Conservation (phyloP, 1,284 basidiomycete genomes). For the Sutorius eximius region DNA sequence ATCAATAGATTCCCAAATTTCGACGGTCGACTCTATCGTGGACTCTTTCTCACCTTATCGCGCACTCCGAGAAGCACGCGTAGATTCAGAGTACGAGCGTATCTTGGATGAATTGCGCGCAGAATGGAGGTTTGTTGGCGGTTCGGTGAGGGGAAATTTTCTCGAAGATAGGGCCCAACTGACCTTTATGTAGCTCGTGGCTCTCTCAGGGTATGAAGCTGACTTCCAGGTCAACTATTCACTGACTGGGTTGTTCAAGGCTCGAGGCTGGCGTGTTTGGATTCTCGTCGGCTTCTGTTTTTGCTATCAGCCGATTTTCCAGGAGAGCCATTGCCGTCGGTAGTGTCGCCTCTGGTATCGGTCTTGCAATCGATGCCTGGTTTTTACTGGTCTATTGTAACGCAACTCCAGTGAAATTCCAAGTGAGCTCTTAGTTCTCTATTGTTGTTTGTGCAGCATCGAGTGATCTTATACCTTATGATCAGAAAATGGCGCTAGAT, state of each 20-base stretch:
- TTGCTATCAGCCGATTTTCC: conserved; percentile 46
- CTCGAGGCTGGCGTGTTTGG: conserved; percentile 60
- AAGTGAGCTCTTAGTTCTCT: conserved; percentile 37
- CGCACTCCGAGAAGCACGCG: conserved; percentile 46
- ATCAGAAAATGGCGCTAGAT: conserved; percentile 52
- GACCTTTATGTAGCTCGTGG: conserved; percentile 42
- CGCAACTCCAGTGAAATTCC: conserved; percentile 49
- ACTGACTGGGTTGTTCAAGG: conserved; percentile 28
- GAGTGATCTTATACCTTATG: not conserved
- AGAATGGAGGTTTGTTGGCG: conserved; percentile 56
- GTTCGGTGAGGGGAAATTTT: conserved; percentile 32
- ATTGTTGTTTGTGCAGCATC: not conserved
- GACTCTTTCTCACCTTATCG: conserved; percentile 55
- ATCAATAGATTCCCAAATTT: conserved; percentile 30
- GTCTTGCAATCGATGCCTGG: conserved; percentile 60
- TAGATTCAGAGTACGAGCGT: conserved; percentile 50
- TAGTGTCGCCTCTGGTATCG: conserved; percentile 58
- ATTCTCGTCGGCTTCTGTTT: conserved; percentile 51
- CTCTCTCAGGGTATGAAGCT: conserved; percentile 47
- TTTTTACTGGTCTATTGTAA: conserved; percentile 60
- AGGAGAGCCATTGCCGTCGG: conserved; percentile 52
- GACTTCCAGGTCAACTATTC: not conserved
- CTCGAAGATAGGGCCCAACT: not conserved
- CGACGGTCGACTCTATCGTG: conserved; percentile 42
- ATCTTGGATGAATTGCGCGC: conserved; percentile 37